These are phyloP conservation scores for Beauveria asiatica DNA, from an alignment of 2,329 filamentous ascomycete species.

Conservation along the genomic window DNA sequence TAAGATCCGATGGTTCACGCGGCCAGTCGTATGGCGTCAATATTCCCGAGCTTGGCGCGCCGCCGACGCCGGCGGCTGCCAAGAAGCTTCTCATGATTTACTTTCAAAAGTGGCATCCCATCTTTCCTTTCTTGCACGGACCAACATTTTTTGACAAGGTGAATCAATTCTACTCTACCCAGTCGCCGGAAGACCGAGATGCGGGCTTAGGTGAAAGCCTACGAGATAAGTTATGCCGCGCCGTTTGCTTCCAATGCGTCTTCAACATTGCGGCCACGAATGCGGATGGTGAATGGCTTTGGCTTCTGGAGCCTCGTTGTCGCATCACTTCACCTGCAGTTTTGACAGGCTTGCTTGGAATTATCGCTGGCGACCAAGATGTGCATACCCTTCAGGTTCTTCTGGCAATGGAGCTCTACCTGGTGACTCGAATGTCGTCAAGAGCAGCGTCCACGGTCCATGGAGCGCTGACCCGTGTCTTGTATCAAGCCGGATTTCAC, in stretches of 20 bases:
- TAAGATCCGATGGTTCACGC: neutral
- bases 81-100: constrained; percentile 37
- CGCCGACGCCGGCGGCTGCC: constrained; percentile 23
- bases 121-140: constrained; percentile 44
- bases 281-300: constrained; percentile 20
- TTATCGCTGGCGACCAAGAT: constrained; percentile 33
- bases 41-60: constrained; percentile 18
- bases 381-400: constrained; percentile 39
- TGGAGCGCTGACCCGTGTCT: constrained; percentile 35
- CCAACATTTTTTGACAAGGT: constrained; percentile 38
- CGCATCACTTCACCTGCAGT: constrained; percentile 29
- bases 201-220: constrained; percentile 10
- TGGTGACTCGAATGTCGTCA: constrained; percentile 38
- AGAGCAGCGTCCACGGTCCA: constrained; percentile 39
- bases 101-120: constrained; percentile 42
- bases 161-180: constrained; percentile 28
- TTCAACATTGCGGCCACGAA: constrained; percentile 36
- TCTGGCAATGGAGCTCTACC: constrained; percentile 38
- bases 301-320: constrained; percentile 22
- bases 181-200: neutral
- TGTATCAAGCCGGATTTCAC: constrained; percentile 42
- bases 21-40: constrained; percentile 13
- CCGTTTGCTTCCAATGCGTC: constrained; percentile 39
- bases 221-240: constrained; percentile 20
- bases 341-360: constrained; percentile 28